Evolutionary conservation across 139 green algal genomes (phyloP), one percentile per base, ranked within the genome.

Genomic region (Asterochloris sp.): DNA sequence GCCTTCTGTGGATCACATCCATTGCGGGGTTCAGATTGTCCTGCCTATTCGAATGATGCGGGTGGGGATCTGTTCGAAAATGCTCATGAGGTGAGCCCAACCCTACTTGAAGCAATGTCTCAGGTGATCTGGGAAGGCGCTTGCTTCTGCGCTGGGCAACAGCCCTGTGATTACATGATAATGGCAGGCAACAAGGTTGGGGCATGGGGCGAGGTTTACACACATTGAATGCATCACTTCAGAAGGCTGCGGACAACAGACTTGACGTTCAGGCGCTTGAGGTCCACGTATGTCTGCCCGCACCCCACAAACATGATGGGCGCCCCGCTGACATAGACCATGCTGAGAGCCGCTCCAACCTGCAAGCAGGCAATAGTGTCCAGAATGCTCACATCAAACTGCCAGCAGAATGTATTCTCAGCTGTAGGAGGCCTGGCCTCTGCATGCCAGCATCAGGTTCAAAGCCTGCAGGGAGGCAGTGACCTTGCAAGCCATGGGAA

Each of bases 281-380:
- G 91, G 85, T 99, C 97, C 2, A 95, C 91, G 79, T 99, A 99
- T 15, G 94, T 98, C 91, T 99, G 97, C 16, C 97, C 97, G 76
- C 95, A 98, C 10, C 97, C 97, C 62, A 99, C 93, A 86, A 99
- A 99, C 91, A 99, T 96, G 81, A 99, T 94, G 60, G 97, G 97
- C 0, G 96, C 95, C 12, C 95, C 94, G 11, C 89, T 95, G 23
- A 92, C 94, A 89, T 99, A 99, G 83, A 98, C 96, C 97, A 99
- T 99, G 77, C 89, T 96, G 73, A 99, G 88, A 6, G 97, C 96
- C 12, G 97, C 97, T 21, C 97, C 97, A n/a, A 97, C 89, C 88
- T 92, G 85, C 28, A 78, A 26, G 13, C 21, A 78, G 17, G 17
- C 15, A 66, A 6, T 4, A 38, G 47, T 60, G 17, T 16, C 19